Evolutionary conservation across 176 grass and related monocot species (phyloP), one percentile per base, ranked within the genome.

Genomic region (Carex myosuroides): DNA sequence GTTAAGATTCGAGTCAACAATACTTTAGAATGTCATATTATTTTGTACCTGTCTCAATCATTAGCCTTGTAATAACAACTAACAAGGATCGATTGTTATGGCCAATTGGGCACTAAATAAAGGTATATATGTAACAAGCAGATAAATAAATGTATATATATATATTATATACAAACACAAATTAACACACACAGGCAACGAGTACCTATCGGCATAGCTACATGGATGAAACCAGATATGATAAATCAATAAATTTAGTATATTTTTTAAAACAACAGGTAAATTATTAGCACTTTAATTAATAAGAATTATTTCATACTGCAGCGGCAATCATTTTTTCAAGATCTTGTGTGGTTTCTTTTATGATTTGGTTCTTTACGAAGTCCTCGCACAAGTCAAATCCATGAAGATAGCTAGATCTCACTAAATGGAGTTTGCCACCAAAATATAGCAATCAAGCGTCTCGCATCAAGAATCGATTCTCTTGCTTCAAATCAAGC

Each of bases 1-100:
- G 14, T 26, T 66, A 46, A 63, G 29, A 82, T 82, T 82, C 79
- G n/a, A 24, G 60, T 64, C 37, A 42, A 54, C 32, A 76, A 82
- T 67, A 41, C 21, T 48, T 50, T 30, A 53, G 62, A 65, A 65
- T 50, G 35, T 67, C n/a, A 64, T 64, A 48, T 61, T n/a, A 67
- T 82, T 50, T 26, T 5, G 6, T 2, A 46, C 24, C 12, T 50
- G 33, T 65, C 16, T 82, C 80, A 53, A 82, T 82, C 80, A 82
- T 82, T 67, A 67, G 54, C 41, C n/a, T 50, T 52, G 26, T 14
- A 2, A 29, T 14, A 2, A 29, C 29, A 29, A 29, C 29, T 29
- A 62, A 81, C 57, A 82, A 53, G 55, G 29, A 2, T 29, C 29
- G 60, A 82, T 82, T 64, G 39, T 30, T 13, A 66, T 66, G 35